Conservation (phyloP, 306 rosid genomes). For the Trifolium pratense region DNA sequence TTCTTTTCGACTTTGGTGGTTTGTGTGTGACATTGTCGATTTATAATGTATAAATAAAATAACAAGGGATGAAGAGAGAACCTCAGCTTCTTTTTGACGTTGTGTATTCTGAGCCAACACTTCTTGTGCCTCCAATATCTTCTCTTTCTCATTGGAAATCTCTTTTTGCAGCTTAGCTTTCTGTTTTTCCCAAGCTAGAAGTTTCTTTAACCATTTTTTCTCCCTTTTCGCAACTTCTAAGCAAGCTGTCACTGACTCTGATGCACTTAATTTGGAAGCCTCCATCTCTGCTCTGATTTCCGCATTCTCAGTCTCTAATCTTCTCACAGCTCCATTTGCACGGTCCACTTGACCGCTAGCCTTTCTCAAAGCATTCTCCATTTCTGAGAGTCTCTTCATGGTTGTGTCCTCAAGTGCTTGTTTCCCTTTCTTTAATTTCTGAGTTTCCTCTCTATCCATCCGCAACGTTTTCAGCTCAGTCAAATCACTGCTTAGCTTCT, state of each 20-base stretch:
- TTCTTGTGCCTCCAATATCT: conserved; percentile 67
- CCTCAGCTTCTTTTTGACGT: conserved; percentile 81
- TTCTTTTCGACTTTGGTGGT: conserved; percentile 19
- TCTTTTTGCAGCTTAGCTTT: conserved; percentile 79
- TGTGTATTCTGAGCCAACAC: conserved; percentile 60
- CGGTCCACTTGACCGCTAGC: conserved; percentile 95
- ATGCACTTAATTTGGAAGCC: conserved; percentile 96
- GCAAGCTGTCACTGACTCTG: conserved; percentile 81
- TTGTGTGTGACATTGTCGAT: conserved; percentile 26
- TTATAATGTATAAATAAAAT: conserved; percentile 4
- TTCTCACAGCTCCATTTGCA: conserved; percentile 85
- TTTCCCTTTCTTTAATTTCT: conserved; percentile 89
- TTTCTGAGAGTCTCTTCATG: conserved; percentile 90
- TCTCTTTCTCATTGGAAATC: conserved; percentile 70
- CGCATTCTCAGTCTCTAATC: conserved; percentile 88
- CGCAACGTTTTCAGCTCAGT: conserved; percentile 85
- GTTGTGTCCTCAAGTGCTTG: conserved; percentile 84
- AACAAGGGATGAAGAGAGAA: conserved; percentile 41
- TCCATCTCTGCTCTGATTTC: conserved; percentile 98
- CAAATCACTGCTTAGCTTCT: conserved; percentile 78
- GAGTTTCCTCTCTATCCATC: conserved; percentile 95
- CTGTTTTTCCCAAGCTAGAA: conserved; percentile 95
- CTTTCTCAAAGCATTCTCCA: conserved; percentile 92
- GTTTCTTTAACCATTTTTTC: conserved; percentile 79
- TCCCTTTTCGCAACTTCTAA: conserved; percentile 90